Percentiles rank a stretch among this genome's conserved stretches.
phyloP scores from a whole-genome alignment of 257 asterid genomes.

The Agastache rugosa region DNA sequence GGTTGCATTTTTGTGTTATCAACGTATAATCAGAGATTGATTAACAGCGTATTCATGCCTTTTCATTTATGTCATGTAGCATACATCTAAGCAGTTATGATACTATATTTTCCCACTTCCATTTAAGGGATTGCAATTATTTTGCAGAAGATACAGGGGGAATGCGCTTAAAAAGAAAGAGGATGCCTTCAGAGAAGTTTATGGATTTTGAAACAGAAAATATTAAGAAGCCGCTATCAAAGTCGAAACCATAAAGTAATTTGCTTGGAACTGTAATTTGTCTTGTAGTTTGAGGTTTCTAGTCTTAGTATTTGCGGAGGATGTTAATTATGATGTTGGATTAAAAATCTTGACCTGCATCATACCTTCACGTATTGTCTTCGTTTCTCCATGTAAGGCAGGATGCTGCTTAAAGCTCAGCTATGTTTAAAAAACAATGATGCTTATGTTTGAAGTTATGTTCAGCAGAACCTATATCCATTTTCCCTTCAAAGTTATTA shows the following conservation, averaged over 20 bases:
- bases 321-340: not conserved
- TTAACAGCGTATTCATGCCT: not conserved
- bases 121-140: constrained; percentile 54
- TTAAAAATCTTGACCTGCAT: constrained; percentile 9
- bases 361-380: constrained; percentile 19
- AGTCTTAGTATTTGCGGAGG: constrained; percentile 10
- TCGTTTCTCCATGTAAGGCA: not conserved
- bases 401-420: constrained; percentile 11
- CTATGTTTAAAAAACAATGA: not conserved
- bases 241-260: constrained; percentile 51
- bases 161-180: constrained; percentile 56
- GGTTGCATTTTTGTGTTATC: constrained; percentile 7
- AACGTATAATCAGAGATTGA: not conserved
- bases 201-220: constrained; percentile 59
- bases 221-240: constrained; percentile 56
- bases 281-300: constrained; percentile 25
- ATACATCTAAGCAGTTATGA: not conserved
- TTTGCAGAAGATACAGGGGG: constrained; percentile 79
- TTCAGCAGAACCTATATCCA: not conserved
- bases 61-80: constrained; percentile 6
- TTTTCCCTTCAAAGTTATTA: not conserved
- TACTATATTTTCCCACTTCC: not conserved
- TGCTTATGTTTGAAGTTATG: constrained; percentile 5
- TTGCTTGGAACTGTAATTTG: constrained; percentile 35
- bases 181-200: constrained; percentile 78